Evolutionary conservation across 805 yeast species (phyloP).

Genomic region (Ogataea pini): DNA sequence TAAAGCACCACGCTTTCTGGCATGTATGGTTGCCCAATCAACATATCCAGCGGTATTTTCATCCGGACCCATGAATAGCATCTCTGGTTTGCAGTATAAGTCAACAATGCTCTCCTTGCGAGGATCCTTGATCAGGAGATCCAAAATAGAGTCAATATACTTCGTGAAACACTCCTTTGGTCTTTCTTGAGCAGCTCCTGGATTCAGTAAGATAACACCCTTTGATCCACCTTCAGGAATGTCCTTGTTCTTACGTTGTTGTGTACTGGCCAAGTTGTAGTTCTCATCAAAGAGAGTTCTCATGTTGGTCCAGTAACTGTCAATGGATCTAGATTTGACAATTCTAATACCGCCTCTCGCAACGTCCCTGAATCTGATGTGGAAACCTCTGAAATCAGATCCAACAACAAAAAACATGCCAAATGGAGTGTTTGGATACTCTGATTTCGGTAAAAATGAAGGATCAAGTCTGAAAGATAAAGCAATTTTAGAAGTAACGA

Average conservation of each 20-base stretch:
- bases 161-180: conserved; percentile 87
- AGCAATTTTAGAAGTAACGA: conserved; percentile 92
- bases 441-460: conserved; percentile 74
- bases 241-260: conserved; percentile 95
- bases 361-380: conserved; percentile 92
- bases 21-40: conserved; percentile 97
- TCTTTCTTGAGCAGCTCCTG: conserved; percentile 72
- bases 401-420: conserved; percentile 97
- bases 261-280: conserved; percentile 93
- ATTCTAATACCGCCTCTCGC: conserved; percentile 98
- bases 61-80: conserved; percentile 97
- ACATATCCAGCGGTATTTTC: conserved; percentile 96
- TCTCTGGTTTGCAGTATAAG: conserved; percentile 79
- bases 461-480: conserved; percentile 91
- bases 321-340: conserved; percentile 81
- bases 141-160: conserved; percentile 89
- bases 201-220: conserved; percentile 85
- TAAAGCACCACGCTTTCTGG: conserved; percentile 86
- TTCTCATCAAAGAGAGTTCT: conserved; percentile 94
- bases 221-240: conserved; percentile 99
- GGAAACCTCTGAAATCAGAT: conserved; percentile 96
- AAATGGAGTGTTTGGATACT: conserved; percentile 89
- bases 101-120: conserved; percentile 86
- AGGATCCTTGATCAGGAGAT: conserved; percentile 68
- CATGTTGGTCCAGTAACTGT: conserved; percentile 81